Base-by-base conservation (phyloP, 2,329 filamentous ascomycete species). In the Penicillium oxalicum region DNA sequence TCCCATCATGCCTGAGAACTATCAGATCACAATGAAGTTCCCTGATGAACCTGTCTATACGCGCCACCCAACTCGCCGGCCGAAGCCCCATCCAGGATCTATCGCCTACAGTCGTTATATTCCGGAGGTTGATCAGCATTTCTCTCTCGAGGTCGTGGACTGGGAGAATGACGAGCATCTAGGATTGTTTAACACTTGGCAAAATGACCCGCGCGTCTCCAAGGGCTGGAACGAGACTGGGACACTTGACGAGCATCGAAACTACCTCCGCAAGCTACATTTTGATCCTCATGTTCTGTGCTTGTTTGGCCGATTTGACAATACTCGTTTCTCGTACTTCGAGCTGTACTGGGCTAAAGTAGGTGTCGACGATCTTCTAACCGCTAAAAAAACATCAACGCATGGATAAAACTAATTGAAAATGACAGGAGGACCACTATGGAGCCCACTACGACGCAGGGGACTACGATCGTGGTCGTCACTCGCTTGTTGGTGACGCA, bases 181-280 rank as follows among this genome's bases (percentile, higher is more conserved):
- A 44, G 70, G 74, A 12, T 74, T 88, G 4, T 91, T 91, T 74
- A 83, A 90, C 68, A 76, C 76, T 48, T 91, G 87, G 87, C 87
- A 90, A 69, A 91, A 91, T 62, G 87, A 91, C 62, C 87, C 87
- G 45, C 84, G 87, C 44, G 87, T 91, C 29, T 85, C 85, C 4
- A 80, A 84, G 61, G 86, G 86, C 4, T 91, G 87, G 87, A 87
- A 88, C 62, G 82, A 88, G 71, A 87, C 84, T 1, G 87, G 87
- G 29, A 86, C 85, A 1, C 69, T 88, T 41, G 86, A 88, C 28
- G 77, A 90, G 65, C 87, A 91, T 67, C 77, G 81, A 52, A 78
- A 82, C 59, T 91, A 91, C 66, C 75, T 90, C 44, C 76, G 78
- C 28, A 78, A 79, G 55, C 76, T 86, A 47, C 81, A 88, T 60